Evolutionary conservation across 2,329 filamentous ascomycete species (phyloP).

Genomic region (Purpureocillium takamizusanense): DNA sequence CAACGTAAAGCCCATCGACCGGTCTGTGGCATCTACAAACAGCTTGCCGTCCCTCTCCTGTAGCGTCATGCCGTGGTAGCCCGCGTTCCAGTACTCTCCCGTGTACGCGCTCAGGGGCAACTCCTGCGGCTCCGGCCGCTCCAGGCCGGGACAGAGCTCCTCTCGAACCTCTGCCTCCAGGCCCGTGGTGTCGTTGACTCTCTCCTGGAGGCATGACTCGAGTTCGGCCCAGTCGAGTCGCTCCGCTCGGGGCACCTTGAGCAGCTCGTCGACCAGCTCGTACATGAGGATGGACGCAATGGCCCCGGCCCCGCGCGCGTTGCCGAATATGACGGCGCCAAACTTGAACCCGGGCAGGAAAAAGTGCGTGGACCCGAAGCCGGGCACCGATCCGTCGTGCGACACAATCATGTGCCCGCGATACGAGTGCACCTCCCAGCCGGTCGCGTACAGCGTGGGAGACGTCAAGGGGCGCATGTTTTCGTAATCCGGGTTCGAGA

Average conservation of each 20-base stretch:
- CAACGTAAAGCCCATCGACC: constrained; percentile 16
- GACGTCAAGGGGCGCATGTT: constrained; percentile 6
- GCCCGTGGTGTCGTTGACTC: not conserved
- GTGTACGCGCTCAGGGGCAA: constrained; percentile 8
- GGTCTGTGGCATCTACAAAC: constrained; percentile 17
- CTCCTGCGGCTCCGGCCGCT: constrained; percentile 1
- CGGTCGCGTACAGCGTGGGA: constrained; percentile 10
- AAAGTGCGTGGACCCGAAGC: constrained; percentile 14
- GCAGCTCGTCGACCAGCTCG: constrained; percentile 11
- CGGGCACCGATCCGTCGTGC: constrained; percentile 15
- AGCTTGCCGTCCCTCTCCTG: constrained; percentile 9
- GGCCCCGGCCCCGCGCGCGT: constrained; percentile 9
- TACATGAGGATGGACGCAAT: constrained; percentile 10
- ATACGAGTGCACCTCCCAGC: constrained; percentile 14
- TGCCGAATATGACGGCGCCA: constrained; percentile 15
- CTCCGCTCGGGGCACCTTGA: constrained; percentile 2
- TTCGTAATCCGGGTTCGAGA: constrained; percentile 7
- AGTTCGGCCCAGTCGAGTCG: not conserved
- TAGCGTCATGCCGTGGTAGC: constrained; percentile 14
- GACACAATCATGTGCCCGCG: constrained; percentile 11
- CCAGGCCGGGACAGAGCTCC: constrained; percentile 4
- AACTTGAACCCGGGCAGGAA: constrained; percentile 17
- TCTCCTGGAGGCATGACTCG: not conserved
- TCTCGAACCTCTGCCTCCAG: constrained; percentile 1
- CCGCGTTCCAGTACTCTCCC: constrained; percentile 15